Evolutionary conservation across 192 early-diverging fungal genomes (phyloP).

Genomic region (Coemansia sp.): DNA sequence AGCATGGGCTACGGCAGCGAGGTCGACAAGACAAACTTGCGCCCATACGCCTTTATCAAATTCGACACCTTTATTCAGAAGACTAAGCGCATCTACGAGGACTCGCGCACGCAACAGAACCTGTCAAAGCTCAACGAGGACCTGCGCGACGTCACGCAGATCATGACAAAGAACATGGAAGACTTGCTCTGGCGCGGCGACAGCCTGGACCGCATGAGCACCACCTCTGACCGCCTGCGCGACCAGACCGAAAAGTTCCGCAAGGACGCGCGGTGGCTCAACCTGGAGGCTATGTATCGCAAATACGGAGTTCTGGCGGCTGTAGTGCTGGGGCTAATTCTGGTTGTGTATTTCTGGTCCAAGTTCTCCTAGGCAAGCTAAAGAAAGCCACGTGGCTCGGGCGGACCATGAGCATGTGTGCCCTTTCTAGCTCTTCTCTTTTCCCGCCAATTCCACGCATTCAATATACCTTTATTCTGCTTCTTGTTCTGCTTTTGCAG

Average conservation of each 20-base stretch:
- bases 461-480: neutral
- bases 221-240: slow-evolving; percentile 62
- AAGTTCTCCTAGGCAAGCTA: slow-evolving; percentile 29
- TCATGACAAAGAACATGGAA: slow-evolving; percentile 98
- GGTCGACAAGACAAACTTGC: slow-evolving; percentile 71
- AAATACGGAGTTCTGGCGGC: slow-evolving; percentile 90
- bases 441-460: neutral
- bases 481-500: no score
- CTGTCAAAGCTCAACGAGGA: slow-evolving; percentile 93
- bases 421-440: no score
- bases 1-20: slow-evolving; percentile 89
- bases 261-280: slow-evolving; percentile 80
- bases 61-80: slow-evolving; percentile 99
- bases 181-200: slow-evolving; percentile 91
- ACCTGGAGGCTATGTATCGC: slow-evolving; percentile 86
- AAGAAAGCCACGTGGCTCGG: neutral
- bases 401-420: no score
- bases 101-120: slow-evolving; percentile 89
- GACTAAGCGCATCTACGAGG: slow-evolving; percentile 93
- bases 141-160: slow-evolving; percentile 91
- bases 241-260: slow-evolving; percentile 80
- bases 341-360: slow-evolving; percentile 73
- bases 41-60: slow-evolving; percentile 97
- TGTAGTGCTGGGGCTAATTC: slow-evolving; percentile 71
- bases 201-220: slow-evolving; percentile 73